Evolutionary conservation across 768 basidiomycete genomes (phyloP), one percentile per base, ranked within the genome.

Genomic region (Xerocomellus chrysenteron): DNA sequence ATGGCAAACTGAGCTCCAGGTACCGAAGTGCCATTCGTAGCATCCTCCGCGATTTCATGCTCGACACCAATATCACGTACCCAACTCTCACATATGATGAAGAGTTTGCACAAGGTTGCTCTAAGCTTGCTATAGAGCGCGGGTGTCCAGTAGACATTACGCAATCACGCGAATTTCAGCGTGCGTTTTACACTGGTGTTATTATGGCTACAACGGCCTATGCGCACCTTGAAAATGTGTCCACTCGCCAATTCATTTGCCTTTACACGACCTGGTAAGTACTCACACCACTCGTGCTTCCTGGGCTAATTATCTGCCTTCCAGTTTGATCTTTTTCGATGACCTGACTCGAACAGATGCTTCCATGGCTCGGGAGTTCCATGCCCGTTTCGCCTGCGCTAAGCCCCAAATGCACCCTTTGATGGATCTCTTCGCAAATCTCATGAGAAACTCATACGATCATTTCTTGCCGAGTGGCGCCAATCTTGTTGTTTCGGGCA

Each of bases 311-410:
- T 30, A 8, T 19, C 28, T 21, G 5, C 19, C 11, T 43, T 44
- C 28, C 8, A 54, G 53, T 14, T 14, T 54, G 40, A 54, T 54
- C 12, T 48, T 48, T 35, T 54, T 54, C 30, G 54, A 54, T 35
- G 54, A 54, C 16, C 33, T 54, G 16, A 54, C 54, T 54, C 54
- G 54, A 11, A 49, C 39, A 4, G 54, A 54, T 16, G 47, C 47
- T 19, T 54, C 54, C 8, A 41, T 32, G 6, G 24, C 42, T 49
- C 54, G 32, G n/a, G 54, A 54, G 17, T 54, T 54, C n/a, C 54
- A 54, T 16, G 11, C 47, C 16, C 46, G 54, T 28, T 54, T 54
- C n/a, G 47, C 17, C 6, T n/a, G 30, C 8, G 30, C 21, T 14
- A 28, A 9, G 47, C 11, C 19, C 1, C 54, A 54, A 35, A 9